These are phyloP conservation scores for Melanogaster broomeanus DNA, from an alignment of 768 basidiomycete genomes.

Conservation along the genomic window DNA sequence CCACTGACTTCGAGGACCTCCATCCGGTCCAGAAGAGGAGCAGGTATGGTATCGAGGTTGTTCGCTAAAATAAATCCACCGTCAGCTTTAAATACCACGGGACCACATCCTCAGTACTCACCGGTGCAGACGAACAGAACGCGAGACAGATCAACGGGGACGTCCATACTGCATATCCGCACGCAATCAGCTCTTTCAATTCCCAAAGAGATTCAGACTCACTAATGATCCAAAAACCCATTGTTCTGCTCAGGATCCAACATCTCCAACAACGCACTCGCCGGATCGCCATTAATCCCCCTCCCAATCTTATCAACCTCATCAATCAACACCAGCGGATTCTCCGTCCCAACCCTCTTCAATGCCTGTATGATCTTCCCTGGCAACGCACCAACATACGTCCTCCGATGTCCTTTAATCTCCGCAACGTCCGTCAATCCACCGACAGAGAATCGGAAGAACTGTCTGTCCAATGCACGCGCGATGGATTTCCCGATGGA, in stretches of 20 bases:
- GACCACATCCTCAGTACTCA: constrained; percentile 19
- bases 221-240: constrained; percentile 95
- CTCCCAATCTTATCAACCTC: constrained; percentile 96
- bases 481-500: constrained; percentile 95
- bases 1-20: constrained; percentile 94
- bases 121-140: constrained; percentile 97
- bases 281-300: constrained; percentile 90
- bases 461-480: constrained; percentile 84
- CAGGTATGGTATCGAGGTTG: constrained; percentile 91
- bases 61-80: constrained; percentile 58
- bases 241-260: constrained; percentile 94
- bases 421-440: constrained; percentile 97
- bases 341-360: constrained; percentile 91
- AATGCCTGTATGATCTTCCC: constrained; percentile 95
- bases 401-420: constrained; percentile 97
- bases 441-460: constrained; percentile 97
- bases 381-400: constrained; percentile 93
- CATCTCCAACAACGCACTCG: constrained; percentile 91
- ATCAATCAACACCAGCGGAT: constrained; percentile 91
- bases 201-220: constrained; percentile 31
- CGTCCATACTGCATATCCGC: constrained; percentile 74
- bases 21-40: constrained; percentile 93
- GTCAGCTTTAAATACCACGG: constrained; percentile 8
- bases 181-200: constrained; percentile 4
- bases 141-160: constrained; percentile 93